Evolutionary conservation across 2,329 filamentous ascomycete genomes (phyloP).

Genomic region (Alternaria atra): DNA sequence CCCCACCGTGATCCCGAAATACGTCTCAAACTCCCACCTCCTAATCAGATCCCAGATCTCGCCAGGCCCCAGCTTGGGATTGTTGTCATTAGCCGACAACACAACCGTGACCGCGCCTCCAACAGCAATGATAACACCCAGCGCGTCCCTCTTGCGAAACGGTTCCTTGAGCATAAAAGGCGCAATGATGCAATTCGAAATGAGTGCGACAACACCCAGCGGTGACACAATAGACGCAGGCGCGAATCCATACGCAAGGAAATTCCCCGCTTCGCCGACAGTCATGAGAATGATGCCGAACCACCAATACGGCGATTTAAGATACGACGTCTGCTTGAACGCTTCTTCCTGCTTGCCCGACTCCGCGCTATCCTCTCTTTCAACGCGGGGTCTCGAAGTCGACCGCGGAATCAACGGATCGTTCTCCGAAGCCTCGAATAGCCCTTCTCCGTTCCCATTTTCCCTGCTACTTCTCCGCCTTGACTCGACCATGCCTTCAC

Average conservation of each 20-base stretch:
- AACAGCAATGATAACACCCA: conserved; percentile 88
- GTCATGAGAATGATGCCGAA: conserved; percentile 90
- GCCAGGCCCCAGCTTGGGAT: conserved; percentile 88
- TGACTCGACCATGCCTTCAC: conserved; percentile 8
- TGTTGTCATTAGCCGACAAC: conserved; percentile 85
- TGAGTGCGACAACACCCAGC: conserved; percentile 92
- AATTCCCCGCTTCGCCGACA: conserved; percentile 93
- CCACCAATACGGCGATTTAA: conserved; percentile 97
- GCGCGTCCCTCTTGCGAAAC: conserved; percentile 84
- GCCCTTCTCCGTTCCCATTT: conserved; percentile 7
- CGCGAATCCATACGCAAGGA: conserved; percentile 95
- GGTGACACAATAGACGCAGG: conserved; percentile 97
- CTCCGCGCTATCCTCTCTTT: conserved; percentile 36
- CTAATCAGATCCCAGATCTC: conserved; percentile 92
- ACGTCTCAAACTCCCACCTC: conserved; percentile 88
- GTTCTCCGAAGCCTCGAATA: conserved; percentile 40
- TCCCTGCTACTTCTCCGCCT: neutral
- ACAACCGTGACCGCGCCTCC: conserved; percentile 91
- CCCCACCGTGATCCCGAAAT: conserved; percentile 77
- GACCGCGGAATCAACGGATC: conserved; percentile 42
- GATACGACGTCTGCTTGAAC: conserved; percentile 73
- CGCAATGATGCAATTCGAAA: conserved; percentile 97
- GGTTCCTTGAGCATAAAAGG: conserved; percentile 91
- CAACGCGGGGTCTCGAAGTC: conserved; percentile 20
- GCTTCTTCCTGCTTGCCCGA: conserved; percentile 39